Evolutionary conservation across 2,329 filamentous ascomycete genomes (phyloP).

Genomic region (Cytospora chrysosperma): DNA sequence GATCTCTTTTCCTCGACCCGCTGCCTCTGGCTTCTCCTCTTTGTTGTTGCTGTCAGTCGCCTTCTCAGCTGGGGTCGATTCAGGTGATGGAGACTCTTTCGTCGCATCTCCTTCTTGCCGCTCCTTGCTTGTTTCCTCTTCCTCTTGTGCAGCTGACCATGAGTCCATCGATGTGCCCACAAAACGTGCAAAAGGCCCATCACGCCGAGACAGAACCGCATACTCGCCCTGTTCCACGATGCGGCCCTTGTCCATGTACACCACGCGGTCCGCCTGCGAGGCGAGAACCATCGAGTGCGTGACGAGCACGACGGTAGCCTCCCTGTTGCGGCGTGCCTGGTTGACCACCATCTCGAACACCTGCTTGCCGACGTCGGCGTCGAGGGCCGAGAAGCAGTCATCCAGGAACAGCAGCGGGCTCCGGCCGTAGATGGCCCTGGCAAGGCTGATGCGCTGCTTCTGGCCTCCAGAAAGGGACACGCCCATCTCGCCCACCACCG

Average conservation of each 20-base stretch:
- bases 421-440: constrained; percentile 24
- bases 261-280: constrained; percentile 64
- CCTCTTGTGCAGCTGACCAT: constrained; percentile 50
- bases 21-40: background rate
- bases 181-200: constrained; percentile 9
- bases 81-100: background rate
- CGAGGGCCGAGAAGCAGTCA: constrained; percentile 23
- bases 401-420: constrained; percentile 22
- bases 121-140: constrained; percentile 56
- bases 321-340: constrained; percentile 21
- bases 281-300: constrained; percentile 51
- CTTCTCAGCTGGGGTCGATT: background rate
- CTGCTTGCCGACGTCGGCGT: constrained; percentile 18
- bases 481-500: constrained; percentile 27
- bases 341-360: constrained; percentile 26
- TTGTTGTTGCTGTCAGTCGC: background rate
- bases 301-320: constrained; percentile 28
- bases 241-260: constrained; percentile 65
- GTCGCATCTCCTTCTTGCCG: constrained; percentile 22
- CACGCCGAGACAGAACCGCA: background rate
- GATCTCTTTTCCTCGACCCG: constrained; percentile 44
- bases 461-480: constrained; percentile 28
- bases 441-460: constrained; percentile 27
- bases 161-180: constrained; percentile 9
- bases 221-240: constrained; percentile 63